A percentile compares a stretch with the other conserved stretches of the same genome.
Conservation (phyloP, 306 rosid genomes). For the Casuarina cunninghamiana region DNA sequence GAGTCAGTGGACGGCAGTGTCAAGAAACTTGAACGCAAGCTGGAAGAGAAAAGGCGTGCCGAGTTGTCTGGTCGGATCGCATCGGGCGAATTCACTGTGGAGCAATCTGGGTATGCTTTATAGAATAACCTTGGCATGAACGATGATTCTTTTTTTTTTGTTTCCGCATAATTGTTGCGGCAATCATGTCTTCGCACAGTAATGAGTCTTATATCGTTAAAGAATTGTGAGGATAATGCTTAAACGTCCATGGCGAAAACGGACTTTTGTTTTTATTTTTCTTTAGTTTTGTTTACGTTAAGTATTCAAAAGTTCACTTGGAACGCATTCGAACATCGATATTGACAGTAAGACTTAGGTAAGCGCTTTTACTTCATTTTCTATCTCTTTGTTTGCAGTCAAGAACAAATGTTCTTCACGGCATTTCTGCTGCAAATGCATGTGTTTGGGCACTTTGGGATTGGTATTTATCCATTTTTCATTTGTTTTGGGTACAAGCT, state of each 20-base stretch:
- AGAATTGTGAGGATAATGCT: conserved; percentile 4
- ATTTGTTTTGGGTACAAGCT: conserved; percentile 52
- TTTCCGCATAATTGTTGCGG: background rate
- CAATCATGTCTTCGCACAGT: background rate
- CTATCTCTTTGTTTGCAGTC: background rate
- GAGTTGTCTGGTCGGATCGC: conserved; percentile 75
- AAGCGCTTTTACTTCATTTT: background rate
- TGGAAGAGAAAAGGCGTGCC: conserved; percentile 57
- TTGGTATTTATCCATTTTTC: background rate
- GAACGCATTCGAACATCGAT: too few species aligned
- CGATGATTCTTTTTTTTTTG: background rate
- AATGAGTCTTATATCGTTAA: background rate
- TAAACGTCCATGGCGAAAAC: background rate
- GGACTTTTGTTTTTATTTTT: background rate
- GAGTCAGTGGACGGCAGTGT: conserved; percentile 42
- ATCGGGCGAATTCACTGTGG: conserved; percentile 78
- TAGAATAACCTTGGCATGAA: background rate
- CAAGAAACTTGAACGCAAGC: conserved; percentile 41
- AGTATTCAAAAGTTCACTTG: too few species aligned
- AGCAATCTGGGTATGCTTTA: conserved; percentile 54
- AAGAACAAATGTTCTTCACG: background rate
- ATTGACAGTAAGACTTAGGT: background rate
- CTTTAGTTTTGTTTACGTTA: background rate
- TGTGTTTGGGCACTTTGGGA: background rate
- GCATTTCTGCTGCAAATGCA: background rate